Conservation (phyloP, 2,329 filamentous ascomycete species). For the Botrytis galanthina region DNA sequence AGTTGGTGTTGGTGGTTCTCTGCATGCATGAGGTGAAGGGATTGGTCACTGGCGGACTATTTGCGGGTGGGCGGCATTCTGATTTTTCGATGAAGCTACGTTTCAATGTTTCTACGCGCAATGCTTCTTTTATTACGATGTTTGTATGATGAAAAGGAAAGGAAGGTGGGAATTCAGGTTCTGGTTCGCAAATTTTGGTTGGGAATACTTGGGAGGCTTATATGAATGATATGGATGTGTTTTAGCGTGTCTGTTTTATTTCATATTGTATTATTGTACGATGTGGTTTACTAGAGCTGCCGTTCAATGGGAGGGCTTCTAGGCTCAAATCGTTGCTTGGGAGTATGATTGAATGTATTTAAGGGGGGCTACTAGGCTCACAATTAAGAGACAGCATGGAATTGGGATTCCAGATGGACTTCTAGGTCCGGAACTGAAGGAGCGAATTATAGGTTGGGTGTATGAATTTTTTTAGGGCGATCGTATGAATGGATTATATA, state of each 20-base stretch:
- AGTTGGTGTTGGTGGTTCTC: constrained; percentile 20
- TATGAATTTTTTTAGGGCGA: background rate
- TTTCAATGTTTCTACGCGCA: constrained; percentile 19
- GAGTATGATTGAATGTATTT: background rate
- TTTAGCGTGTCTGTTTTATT: constrained; percentile 11
- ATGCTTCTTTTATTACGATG: constrained; percentile 18
- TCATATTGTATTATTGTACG: constrained; percentile 11
- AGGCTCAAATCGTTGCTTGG: background rate
- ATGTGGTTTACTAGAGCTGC: constrained; percentile 14
- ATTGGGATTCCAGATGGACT: background rate
- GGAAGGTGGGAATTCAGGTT: background rate
- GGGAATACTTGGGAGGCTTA: constrained; percentile 13
- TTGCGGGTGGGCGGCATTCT: constrained; percentile 16
- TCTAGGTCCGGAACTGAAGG: constrained; percentile 2
- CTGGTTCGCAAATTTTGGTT: constrained; percentile 10
- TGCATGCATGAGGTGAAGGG: constrained; percentile 16
- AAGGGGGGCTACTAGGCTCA: constrained; percentile 16
- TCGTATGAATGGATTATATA: constrained; percentile 1
- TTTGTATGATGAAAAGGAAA: constrained; percentile 17
- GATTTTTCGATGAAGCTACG: constrained; percentile 19
- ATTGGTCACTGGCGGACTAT: constrained; percentile 16
- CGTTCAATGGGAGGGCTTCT: constrained; percentile 17
- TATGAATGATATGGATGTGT: constrained; percentile 17
- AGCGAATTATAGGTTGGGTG: background rate
- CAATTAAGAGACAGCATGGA: background rate